Evolutionary conservation across 257 asterid genomes (phyloP).

Genomic region (Schizonepeta tenuifolia): DNA sequence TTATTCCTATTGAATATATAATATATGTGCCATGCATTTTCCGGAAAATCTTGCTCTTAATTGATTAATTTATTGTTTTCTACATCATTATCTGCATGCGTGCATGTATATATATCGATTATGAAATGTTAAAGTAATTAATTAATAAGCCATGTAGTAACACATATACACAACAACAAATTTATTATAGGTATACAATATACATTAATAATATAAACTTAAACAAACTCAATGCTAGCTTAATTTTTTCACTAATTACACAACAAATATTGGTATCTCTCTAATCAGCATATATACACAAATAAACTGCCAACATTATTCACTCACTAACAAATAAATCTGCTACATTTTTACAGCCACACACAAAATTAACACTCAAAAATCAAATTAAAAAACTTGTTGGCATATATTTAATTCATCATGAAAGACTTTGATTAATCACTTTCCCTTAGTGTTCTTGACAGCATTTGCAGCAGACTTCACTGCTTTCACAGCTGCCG

Average conservation of each 20-base stretch:
- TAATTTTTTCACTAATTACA: neutral
- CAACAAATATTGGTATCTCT: neutral
- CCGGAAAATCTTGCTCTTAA: no score
- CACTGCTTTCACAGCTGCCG: neutral
- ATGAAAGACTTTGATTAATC: neutral
- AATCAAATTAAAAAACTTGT: neutral
- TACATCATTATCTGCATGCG: no score
- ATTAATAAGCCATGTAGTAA: no score
- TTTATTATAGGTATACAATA: no score
- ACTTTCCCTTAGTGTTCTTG: conserved; percentile 31
- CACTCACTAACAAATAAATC: neutral
- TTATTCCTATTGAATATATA: no score
- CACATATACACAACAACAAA: no score
- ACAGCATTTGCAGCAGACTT: conserved; percentile 19
- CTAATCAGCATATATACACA: neutral
- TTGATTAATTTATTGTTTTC: no score
- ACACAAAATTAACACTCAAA: neutral
- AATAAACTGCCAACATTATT: neutral
- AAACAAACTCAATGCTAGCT: neutral
- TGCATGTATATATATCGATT: no score
- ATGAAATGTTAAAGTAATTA: no score
- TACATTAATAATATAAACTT: no score
- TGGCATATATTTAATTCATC: neutral
- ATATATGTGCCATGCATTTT: no score
- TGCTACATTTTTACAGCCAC: neutral